These are phyloP conservation scores for Waltiozyma sp. DNA, from an alignment of 1,139 yeast genomes.

Conservation along the genomic window DNA sequence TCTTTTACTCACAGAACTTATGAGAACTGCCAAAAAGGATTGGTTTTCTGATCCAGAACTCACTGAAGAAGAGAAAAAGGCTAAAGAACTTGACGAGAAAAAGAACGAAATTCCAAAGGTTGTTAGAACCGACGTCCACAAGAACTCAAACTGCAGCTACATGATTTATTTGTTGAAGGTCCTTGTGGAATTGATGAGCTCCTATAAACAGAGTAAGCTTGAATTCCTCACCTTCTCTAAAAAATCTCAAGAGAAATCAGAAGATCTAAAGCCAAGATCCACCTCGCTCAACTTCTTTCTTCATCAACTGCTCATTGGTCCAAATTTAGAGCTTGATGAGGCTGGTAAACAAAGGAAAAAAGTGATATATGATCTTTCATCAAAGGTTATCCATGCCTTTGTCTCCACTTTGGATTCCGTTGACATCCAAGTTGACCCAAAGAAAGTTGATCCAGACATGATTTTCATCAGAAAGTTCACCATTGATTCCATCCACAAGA, in stretches of 20 bases:
- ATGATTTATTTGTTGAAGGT: constrained; percentile 59
- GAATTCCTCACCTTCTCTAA: constrained; percentile 74
- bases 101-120: constrained; percentile 21
- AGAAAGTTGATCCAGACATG: constrained; percentile 55
- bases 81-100: constrained; percentile 17
- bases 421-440: constrained; percentile 32
- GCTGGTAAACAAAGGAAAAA: constrained; percentile 24
- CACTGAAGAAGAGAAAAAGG: constrained; percentile 16
- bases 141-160: constrained; percentile 45
- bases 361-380: constrained; percentile 26
- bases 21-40: constrained; percentile 42
- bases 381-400: constrained; percentile 43
- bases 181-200: constrained; percentile 60
- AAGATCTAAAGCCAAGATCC: constrained; percentile 47
- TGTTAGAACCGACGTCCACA: constrained; percentile 24
- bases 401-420: constrained; percentile 40
- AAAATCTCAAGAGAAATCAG: constrained; percentile 28
- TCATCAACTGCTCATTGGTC: constrained; percentile 36
- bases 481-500: constrained; percentile 58
- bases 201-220: constrained; percentile 72
- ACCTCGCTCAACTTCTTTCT: constrained; percentile 69
- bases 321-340: constrained; percentile 22
- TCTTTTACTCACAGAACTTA: constrained; percentile 49
- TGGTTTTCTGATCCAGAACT: constrained; percentile 32
- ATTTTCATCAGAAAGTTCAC: constrained; percentile 63